Base-by-base conservation (phyloP, 2,329 filamentous ascomycete genomes). In the Colletotrichum melonis region DNA sequence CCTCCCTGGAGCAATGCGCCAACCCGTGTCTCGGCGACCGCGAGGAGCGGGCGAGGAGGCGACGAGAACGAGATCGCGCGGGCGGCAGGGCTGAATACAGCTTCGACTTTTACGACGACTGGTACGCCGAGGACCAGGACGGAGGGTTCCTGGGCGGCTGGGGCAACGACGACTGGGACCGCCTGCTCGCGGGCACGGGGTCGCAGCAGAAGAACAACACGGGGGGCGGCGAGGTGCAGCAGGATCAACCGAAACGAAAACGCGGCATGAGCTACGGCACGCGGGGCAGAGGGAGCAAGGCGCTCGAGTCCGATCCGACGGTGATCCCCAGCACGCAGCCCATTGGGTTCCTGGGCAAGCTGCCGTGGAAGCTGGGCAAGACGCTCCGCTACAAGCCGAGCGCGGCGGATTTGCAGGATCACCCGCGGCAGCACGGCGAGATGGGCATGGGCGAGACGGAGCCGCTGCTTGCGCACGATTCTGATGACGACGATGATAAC, bases 91-190 rank as follows among this genome's bases (percentile, higher is more conserved):
- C 95, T 32, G 95, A 98, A 83, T 90, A 93, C 78, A 95, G 91
- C 79, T 98, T 98, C 81, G 96, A 98, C 82, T 98, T 98, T 81
- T 98, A 98, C 85, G 96, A 98, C 82, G 96, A 98, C 82, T 98
- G 96, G 96, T 95, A 98, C 74, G 87, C 89, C 68, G 88, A 90
- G 62, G 85, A 88, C 67, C 82, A 84, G 64, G 79, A 80, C 35
- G 88, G 89, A 63, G 89, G 92, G 0, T 70, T 75, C 12, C 82
- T 96, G 60, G 84, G 95, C 65, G 84, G 91, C 58, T 97, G 95
- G 94, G 92, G 92, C 52, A 92, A 85, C 77, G 95, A 97, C 78
- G 95, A 97, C 80, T 91, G 97, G 85, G 96, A 98, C 80, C 88
- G 94, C 64, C 84, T 98, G 75, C 84, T 98, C 63, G 94, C 92